Evolutionary conservation across 805 yeast species (phyloP).

Genomic region (Yarrowia sp.): DNA sequence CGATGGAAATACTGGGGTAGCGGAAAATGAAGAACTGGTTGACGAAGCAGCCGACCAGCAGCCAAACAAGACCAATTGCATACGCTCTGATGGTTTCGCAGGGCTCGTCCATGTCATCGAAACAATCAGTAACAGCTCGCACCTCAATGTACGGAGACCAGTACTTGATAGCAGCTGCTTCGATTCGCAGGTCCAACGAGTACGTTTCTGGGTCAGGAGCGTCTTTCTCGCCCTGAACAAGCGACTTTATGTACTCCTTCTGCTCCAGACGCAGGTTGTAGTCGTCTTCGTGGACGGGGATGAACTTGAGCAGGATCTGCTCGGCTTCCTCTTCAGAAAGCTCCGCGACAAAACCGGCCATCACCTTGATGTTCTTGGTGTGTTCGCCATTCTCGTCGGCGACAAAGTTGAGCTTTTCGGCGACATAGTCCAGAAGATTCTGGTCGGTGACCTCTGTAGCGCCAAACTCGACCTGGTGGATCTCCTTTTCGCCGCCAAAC

Average conservation of each 20-base stretch:
- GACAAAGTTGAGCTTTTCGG: neutral
- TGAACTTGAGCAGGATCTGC: neutral
- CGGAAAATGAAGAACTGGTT: conserved; percentile 50
- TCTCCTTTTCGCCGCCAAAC: neutral
- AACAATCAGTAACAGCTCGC: conserved; percentile 56
- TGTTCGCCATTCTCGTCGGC: neutral
- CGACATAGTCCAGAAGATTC: neutral
- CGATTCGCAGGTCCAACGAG: neutral
- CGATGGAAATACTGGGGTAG: conserved; percentile 49
- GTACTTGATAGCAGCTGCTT: conserved; percentile 10
- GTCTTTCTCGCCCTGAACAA: neutral
- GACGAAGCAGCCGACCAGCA: conserved; percentile 32
- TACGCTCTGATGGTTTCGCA: conserved; percentile 50
- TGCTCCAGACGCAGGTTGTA: neutral
- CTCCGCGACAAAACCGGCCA: neutral
- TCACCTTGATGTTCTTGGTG: conserved; percentile 4
- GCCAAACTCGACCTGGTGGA: neutral
- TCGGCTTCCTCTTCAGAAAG: neutral
- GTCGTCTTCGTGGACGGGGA: conserved; percentile 6
- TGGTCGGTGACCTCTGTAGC: neutral
- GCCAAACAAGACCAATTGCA: conserved; percentile 39
- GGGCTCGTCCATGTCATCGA: conserved; percentile 47
- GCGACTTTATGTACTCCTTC: neutral
- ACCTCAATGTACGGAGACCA: conserved; percentile 64
- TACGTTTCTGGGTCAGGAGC: conserved; percentile 2